phyloP scores from a whole-genome alignment of 805 yeast genomes.

The Candida rishiriensis region DNA sequence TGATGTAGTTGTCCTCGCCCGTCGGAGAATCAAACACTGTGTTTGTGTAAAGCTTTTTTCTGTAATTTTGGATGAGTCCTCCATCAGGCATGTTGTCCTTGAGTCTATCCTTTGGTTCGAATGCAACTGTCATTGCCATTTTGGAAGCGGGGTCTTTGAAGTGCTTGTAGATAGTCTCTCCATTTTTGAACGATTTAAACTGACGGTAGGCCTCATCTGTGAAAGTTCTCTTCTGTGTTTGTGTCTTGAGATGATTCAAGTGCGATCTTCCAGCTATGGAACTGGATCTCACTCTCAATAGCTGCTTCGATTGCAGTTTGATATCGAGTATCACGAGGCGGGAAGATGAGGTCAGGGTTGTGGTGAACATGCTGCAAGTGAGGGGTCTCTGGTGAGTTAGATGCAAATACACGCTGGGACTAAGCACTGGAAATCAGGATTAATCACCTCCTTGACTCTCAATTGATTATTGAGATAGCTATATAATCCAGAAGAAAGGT shows the following conservation, averaged over 20 bases:
- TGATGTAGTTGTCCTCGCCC: conserved; percentile 74
- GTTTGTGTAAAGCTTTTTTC: conserved; percentile 18
- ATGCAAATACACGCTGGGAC: too few species aligned
- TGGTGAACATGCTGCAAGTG: too few species aligned
- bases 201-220: conserved; percentile 20
- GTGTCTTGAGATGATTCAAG: not conserved
- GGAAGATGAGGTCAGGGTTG: not conserved
- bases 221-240: conserved; percentile 10
- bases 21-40: conserved; percentile 46
- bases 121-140: conserved; percentile 63
- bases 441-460: too few species aligned
- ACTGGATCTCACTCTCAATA: not conserved
- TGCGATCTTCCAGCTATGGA: not conserved
- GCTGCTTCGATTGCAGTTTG: not conserved
- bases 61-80: conserved; percentile 25
- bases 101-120: conserved; percentile 65
- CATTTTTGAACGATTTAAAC: conserved; percentile 25
- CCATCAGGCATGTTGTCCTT: conserved; percentile 34
- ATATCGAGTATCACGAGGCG: not conserved
- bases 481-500: too few species aligned
- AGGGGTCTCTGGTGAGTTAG: too few species aligned
- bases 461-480: too few species aligned
- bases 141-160: conserved; percentile 28
- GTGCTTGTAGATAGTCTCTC: conserved; percentile 24
- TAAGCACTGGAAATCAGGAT: too few species aligned